Percentiles rank a stretch among this genome's conserved stretches.
Conservation (phyloP, 495 filamentous ascomycete genomes). For the Barbatosphaeria neglecta region DNA sequence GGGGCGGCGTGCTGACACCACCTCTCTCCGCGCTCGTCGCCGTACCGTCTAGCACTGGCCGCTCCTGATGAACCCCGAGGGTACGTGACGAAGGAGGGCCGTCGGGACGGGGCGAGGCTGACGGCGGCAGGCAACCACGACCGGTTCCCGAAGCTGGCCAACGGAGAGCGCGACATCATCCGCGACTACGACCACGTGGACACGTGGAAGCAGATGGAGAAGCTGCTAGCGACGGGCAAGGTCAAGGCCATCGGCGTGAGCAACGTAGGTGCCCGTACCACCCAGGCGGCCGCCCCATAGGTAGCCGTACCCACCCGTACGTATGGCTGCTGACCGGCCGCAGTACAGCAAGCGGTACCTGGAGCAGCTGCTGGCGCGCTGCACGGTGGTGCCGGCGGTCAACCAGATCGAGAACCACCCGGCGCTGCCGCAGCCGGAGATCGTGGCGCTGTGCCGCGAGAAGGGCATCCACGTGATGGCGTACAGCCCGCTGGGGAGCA, state of each 20-base stretch:
- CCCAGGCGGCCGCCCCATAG: too few species aligned
- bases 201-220: conserved; percentile 76
- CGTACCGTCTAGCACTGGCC: conserved; percentile 53
- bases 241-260: conserved; percentile 68
- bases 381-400: conserved; percentile 59
- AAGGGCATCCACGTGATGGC: conserved; percentile 69
- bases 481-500: conserved; percentile 68
- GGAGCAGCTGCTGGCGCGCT: conserved; percentile 56
- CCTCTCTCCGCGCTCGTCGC: not conserved
- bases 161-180: conserved; percentile 60
- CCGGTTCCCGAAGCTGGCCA: conserved; percentile 58
- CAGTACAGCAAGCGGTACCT: conserved; percentile 60
- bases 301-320: not conserved
- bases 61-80: conserved; percentile 66
- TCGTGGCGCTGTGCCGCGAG: conserved; percentile 60
- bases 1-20: too few species aligned
- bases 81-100: conserved; percentile 21
- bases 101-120: conserved; percentile 2
- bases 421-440: conserved; percentile 73
- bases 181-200: conserved; percentile 52
- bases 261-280: conserved; percentile 31
- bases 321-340: not conserved
- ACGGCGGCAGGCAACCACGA: conserved; percentile 52
- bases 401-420: conserved; percentile 92
- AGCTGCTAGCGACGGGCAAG: conserved; percentile 54